phyloP scores from a whole-genome alignment of 495 filamentous ascomycete species.

The Recurvomyces mirabilis region DNA sequence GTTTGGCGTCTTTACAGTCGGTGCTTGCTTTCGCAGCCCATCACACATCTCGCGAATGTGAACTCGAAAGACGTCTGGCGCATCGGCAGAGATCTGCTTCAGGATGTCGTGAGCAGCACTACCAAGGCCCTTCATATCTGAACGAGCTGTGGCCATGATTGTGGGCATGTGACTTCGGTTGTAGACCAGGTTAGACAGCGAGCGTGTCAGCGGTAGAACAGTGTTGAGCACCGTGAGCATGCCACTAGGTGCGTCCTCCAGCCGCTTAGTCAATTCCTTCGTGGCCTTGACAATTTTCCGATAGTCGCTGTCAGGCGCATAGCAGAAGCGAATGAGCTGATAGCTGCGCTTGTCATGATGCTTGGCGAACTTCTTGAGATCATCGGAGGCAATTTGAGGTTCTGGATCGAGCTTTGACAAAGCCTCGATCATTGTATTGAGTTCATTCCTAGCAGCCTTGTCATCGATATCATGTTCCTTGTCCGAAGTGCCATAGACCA shows the following conservation, averaged over 20 bases:
- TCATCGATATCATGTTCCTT: slow-evolving; percentile 63
- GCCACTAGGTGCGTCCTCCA: slow-evolving; percentile 50
- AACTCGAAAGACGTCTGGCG: slow-evolving; percentile 79
- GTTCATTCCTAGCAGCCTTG: slow-evolving; percentile 52
- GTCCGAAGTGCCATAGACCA: slow-evolving; percentile 75
- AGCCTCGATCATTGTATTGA: slow-evolving; percentile 56
- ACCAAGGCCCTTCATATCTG: slow-evolving; percentile 65
- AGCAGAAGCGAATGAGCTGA: slow-evolving; percentile 74
- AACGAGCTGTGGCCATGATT: slow-evolving; percentile 75
- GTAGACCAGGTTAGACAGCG: slow-evolving; percentile 71
- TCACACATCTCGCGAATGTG: slow-evolving; percentile 89
- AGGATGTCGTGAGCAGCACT: slow-evolving; percentile 77
- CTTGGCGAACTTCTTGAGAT: slow-evolving; percentile 85
- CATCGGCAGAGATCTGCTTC: slow-evolving; percentile 80
- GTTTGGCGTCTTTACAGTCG: slow-evolving; percentile 51
- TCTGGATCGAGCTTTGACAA: slow-evolving; percentile 60
- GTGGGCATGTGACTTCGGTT: slow-evolving; percentile 88
- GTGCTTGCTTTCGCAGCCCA: slow-evolving; percentile 67
- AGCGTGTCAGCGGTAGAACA: slow-evolving; percentile 71
- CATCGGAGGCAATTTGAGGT: slow-evolving; percentile 47
- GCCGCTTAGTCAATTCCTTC: slow-evolving; percentile 75
- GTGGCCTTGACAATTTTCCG: slow-evolving; percentile 79
- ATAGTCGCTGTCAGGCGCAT: slow-evolving; percentile 81
- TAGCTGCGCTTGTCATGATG: slow-evolving; percentile 83
- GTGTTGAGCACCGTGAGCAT: slow-evolving; percentile 56